Evolutionary conservation across 2,329 filamentous ascomycete species (phyloP).

Genomic region (Fusarium palustre): DNA sequence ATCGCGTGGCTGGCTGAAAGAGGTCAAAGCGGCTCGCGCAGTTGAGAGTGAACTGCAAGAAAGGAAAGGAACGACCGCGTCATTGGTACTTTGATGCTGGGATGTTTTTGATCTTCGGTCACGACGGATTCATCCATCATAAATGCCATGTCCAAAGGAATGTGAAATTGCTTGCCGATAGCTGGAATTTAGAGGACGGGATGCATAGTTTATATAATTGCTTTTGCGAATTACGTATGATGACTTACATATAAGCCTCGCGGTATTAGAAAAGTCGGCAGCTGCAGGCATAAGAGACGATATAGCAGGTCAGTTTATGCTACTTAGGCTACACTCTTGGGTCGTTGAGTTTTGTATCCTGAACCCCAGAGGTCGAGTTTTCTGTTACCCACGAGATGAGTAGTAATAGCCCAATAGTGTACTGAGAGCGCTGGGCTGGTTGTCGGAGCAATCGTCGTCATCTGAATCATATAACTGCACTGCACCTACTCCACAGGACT

Average conservation of each 20-base stretch:
- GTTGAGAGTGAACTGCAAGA: background rate
- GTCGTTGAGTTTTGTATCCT: too few relatives aligned
- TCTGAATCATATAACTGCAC: background rate
- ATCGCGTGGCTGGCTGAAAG: conserved; percentile 22
- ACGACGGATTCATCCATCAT: too few relatives aligned
- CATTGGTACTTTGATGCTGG: background rate
- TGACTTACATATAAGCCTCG: too few relatives aligned
- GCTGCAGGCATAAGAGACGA: too few relatives aligned
- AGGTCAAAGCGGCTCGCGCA: conserved; percentile 14
- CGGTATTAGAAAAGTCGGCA: too few relatives aligned
- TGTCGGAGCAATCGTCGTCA: background rate
- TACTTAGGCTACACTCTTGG: too few relatives aligned
- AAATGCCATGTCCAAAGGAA: background rate
- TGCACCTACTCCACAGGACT: too few relatives aligned
- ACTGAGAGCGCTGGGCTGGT: background rate
- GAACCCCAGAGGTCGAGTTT: too few relatives aligned
- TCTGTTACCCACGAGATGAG: too few relatives aligned
- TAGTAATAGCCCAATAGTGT: background rate
- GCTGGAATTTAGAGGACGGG: background rate
- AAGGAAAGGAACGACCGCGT: too few relatives aligned
- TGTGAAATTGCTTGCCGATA: background rate
- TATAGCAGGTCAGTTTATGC: too few relatives aligned
- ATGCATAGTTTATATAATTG: background rate
- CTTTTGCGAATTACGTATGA: too few relatives aligned
- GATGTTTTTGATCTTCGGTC: background rate